A percentile compares a stretch with the other conserved stretches of the same genome.
These are phyloP conservation scores for Globisporangium perplexum DNA, from an alignment of 352 stramenopile genomes.

Conservation along the genomic window DNA sequence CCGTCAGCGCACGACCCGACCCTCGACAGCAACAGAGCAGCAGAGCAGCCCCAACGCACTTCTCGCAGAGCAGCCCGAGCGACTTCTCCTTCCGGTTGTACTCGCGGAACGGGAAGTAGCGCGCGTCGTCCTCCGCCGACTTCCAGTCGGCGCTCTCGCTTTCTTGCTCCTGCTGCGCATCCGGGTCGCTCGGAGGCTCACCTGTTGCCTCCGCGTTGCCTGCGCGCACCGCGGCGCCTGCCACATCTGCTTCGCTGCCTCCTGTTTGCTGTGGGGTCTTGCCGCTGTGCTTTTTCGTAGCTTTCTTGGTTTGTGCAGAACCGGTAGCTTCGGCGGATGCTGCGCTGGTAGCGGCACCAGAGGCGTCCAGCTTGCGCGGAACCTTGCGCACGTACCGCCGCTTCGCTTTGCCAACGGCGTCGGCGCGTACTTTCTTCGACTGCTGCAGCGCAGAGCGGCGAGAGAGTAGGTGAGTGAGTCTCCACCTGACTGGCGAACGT, in stretches of 20 bases:
- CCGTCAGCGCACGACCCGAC: neutral
- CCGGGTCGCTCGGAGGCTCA: neutral
- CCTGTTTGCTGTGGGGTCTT: neutral
- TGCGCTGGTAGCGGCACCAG: neutral
- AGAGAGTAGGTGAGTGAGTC: slow-evolving; percentile 3
- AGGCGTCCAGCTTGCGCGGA: slow-evolving; percentile 41
- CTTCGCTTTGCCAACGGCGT: slow-evolving; percentile 36
- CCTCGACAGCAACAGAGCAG: neutral
- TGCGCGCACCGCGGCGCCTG: neutral
- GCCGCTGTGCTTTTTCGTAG: slow-evolving; percentile 19
- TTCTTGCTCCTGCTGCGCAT: slow-evolving; percentile 10
- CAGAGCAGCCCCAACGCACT: slow-evolving; percentile 30
- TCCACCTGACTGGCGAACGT: neutral
- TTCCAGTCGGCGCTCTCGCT: slow-evolving; percentile 18
- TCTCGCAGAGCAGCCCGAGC: slow-evolving; percentile 78
- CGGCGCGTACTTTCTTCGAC: slow-evolving; percentile 9
- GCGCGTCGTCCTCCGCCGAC: slow-evolving; percentile 27
- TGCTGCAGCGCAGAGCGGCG: neutral
- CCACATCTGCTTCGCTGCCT: neutral
- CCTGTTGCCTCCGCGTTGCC: neutral
- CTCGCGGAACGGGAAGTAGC: slow-evolving; percentile 70
- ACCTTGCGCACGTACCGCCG: slow-evolving; percentile 57
- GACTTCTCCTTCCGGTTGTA: slow-evolving; percentile 89
- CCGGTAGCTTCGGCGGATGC: neutral
- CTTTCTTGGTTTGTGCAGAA: slow-evolving; percentile 14